Base-by-base conservation (phyloP, 164 flowering plant species). In the Liquidambar formosana region DNA sequence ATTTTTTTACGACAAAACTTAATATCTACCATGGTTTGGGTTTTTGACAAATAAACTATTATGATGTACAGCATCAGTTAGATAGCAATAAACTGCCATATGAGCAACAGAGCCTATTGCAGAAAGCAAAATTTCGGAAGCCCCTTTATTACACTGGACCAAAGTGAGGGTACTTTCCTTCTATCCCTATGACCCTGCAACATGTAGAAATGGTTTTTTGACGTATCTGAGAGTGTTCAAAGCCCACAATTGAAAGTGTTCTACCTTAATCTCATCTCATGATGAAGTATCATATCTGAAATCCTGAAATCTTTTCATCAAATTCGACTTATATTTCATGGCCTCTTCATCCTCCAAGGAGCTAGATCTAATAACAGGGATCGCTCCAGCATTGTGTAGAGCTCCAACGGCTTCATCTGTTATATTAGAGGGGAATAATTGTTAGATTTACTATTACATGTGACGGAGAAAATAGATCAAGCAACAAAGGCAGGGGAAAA, bases 331-430 rank as follows among this genome's bases (percentile, higher is more conserved):
- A 81, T 80, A 84, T 68, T 70, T 76, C 64, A 70, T 72, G 26
- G 82, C 64, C 66, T 87, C 90, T 19, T 75, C 78, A 74, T 85
- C 85, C 26, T 84, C 88, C 0, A 22, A 10, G 5, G 89, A 84
- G 45, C 84, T 81, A 47, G 88, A 79, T 59, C 52, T 84, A 38
- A 94, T 73, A 41, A 85, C 79, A 44, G 86, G 67, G 52, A 83
- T 57, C 16, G 90, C 96, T 64, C 94, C 94, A 74, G 88, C 88
- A 52, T 74, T 68, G 61, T 86, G 80, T 26, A 93, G 78, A 59
- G 85, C 82, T 60, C 70, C 77, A 57, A 63, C 84, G 56, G 83
- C 94, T 75, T 73, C 84, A 73, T 86, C 98, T 94, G 87, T 70
- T 71, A 53, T 56, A 64, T 44, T 15, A 28, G 19, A 41, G 16